Evolutionary conservation across 371 early-diverging fungal species (phyloP).

Genomic region (Saksenaea vasiformis): DNA sequence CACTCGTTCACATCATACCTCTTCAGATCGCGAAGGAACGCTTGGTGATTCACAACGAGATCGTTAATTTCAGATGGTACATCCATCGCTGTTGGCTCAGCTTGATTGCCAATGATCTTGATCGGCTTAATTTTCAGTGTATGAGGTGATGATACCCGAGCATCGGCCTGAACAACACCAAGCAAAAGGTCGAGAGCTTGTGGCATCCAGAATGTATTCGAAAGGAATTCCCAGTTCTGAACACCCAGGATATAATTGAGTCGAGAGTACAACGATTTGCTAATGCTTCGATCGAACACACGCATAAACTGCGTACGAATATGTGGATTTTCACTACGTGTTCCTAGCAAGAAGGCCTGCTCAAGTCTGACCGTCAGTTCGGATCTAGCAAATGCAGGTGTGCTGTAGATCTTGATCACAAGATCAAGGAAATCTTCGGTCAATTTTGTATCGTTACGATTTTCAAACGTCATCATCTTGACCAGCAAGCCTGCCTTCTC

Average conservation of each 20-base stretch:
- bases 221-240: conserved; percentile 95
- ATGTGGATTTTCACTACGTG: conserved; percentile 73
- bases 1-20: conserved; percentile 54
- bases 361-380: conserved; percentile 94
- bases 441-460: conserved; percentile 63
- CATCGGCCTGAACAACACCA: conserved; percentile 60
- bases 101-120: conserved; percentile 32
- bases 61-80: conserved; percentile 40
- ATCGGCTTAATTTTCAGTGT: conserved; percentile 57
- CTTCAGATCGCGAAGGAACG: conserved; percentile 62
- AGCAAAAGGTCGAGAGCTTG: conserved; percentile 88
- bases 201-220: conserved; percentile 87
- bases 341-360: conserved; percentile 91
- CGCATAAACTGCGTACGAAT: conserved; percentile 80
- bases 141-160: conserved; percentile 42
- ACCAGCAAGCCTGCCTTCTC: conserved; percentile 92
- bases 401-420: conserved; percentile 86
- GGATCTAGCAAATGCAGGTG: conserved; percentile 76
- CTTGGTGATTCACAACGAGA: conserved; percentile 51
- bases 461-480: conserved; percentile 86
- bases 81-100: conserved; percentile 22
- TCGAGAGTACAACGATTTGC: conserved; percentile 64
- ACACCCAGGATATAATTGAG: conserved; percentile 89
- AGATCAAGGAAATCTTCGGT: conserved; percentile 83
- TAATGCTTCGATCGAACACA: conserved; percentile 82